phyloP scores from a whole-genome alignment of 2,329 filamentous ascomycete species.

The Cladophialophora chaetospira region DNA sequence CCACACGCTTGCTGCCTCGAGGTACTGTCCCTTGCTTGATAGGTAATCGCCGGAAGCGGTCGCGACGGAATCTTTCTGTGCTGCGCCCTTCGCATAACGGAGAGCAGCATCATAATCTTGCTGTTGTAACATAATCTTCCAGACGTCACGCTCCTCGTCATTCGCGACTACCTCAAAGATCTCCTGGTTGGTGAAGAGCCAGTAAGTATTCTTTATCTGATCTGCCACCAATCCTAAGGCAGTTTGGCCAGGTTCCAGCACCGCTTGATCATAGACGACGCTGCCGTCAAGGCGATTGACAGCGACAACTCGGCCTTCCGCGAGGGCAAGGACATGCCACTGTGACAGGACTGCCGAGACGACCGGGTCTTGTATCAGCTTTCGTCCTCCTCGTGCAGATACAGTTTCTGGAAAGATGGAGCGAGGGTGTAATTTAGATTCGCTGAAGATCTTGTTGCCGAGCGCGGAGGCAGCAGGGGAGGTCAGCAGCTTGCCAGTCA shows the following conservation, averaged over 20 bases:
- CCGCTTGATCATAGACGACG: conserved; percentile 82
- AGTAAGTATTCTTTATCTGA: conserved; percentile 93
- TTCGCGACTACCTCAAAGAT: conserved; percentile 92
- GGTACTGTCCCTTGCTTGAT: conserved; percentile 75
- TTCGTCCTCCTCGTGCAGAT: conserved; percentile 64
- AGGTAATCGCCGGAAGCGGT: conserved; percentile 90
- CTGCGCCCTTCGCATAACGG: conserved; percentile 74
- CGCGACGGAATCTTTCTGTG: conserved; percentile 87
- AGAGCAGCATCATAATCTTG: conserved; percentile 88
- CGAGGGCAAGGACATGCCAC: conserved; percentile 85
- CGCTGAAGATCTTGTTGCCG: conserved; percentile 73
- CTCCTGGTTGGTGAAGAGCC: conserved; percentile 87
- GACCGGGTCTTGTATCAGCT: conserved; percentile 69
- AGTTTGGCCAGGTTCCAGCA: conserved; percentile 77
- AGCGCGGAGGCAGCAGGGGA: conserved; percentile 64
- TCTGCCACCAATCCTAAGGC: conserved; percentile 85
- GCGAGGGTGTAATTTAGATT: conserved; percentile 74
- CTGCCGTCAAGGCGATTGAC: conserved; percentile 84
- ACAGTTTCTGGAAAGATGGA: conserved; percentile 72
- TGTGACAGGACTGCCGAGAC: conserved; percentile 83
- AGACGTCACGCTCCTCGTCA: conserved; percentile 89
- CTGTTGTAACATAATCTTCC: conserved; percentile 86
- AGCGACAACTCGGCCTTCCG: conserved; percentile 80
- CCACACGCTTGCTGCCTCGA: conserved; percentile 85
- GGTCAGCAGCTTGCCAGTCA: conserved; percentile 76